Evolutionary conservation across 2,329 filamentous ascomycete species (phyloP), one percentile per base, ranked within the genome.

Genomic region (Curvularia hawaiiensis): DNA sequence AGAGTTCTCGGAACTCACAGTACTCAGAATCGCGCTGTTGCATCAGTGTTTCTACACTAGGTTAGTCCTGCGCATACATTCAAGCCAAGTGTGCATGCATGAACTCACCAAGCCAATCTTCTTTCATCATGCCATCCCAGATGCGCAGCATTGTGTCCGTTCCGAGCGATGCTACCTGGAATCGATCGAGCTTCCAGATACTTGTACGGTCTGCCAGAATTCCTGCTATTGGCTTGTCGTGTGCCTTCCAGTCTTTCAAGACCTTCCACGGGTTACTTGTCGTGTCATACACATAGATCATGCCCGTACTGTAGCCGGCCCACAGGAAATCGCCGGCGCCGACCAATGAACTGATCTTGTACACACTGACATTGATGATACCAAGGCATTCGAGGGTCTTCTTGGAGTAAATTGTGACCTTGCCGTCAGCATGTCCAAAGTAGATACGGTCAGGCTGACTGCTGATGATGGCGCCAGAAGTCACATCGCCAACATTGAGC

Each of bases 291-390:
- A 98, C 90, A 69, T 92, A 95, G 31, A 97, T 87, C 83, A 90
- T 96, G 16, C 95, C 95, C 0, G 91, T 97, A 74, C 94, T 97
- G 79, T 93, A 98, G 3, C 89, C 94, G 28, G 92, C 92, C 95
- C 95, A 99, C 0, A 99, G 82, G 69, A 91, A 85, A 59, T 88
- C 85, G 5, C 92, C 93, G 3, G 92, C 90, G 9, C 92, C 91
- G 2, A 88, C 86, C 52, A 99, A 80, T 35, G 90, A 88, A 73
- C 92, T 97, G 76, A 99, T 96, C 77, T 97, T 98, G 83, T 96
- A 98, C 14, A 93, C 85, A 75, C 92, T 98, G 66, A 97, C 85
- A 68, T 88, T 97, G 59, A 98, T 81, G 35, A 96, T 83, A 5
- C 85, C 87, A n/a, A 96, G 72, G 67, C 91, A 97, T 0, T 86